These are phyloP conservation scores for Aspergillus taichungensis DNA, from an alignment of 495 filamentous ascomycete genomes.

Conservation along the genomic window DNA sequence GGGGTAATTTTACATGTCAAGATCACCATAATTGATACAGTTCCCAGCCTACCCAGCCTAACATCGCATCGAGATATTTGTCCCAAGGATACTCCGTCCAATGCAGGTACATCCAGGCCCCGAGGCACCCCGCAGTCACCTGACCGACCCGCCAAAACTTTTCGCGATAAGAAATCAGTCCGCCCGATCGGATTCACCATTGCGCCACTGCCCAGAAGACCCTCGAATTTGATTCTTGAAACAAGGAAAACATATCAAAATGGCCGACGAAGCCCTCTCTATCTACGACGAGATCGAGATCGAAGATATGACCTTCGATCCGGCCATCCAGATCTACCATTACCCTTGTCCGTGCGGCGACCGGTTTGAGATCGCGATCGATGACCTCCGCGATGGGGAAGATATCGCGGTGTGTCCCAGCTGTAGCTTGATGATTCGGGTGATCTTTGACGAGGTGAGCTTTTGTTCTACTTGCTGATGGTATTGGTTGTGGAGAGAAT, in stretches of 20 bases:
- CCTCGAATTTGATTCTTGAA: no score
- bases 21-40: no score
- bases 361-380: conserved; percentile 85
- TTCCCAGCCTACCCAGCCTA: no score
- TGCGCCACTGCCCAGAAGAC: no score
- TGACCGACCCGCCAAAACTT: no score
- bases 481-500: background rate
- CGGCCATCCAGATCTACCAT: conserved; percentile 74
- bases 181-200: no score
- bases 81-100: no score
- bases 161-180: no score
- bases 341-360: conserved; percentile 97
- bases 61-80: no score
- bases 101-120: no score
- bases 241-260: conserved; percentile 18
- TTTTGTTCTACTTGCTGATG: background rate
- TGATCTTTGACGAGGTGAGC: conserved; percentile 83
- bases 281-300: conserved; percentile 99
- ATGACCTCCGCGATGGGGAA: conserved; percentile 76
- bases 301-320: conserved; percentile 95
- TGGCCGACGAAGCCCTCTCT: conserved; percentile 59
- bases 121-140: no score
- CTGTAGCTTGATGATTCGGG: conserved; percentile 90
- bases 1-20: no score
- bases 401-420: conserved; percentile 94